Conservation (phyloP, 306 rosid genomes). For the Lathyrus tuberosus region DNA sequence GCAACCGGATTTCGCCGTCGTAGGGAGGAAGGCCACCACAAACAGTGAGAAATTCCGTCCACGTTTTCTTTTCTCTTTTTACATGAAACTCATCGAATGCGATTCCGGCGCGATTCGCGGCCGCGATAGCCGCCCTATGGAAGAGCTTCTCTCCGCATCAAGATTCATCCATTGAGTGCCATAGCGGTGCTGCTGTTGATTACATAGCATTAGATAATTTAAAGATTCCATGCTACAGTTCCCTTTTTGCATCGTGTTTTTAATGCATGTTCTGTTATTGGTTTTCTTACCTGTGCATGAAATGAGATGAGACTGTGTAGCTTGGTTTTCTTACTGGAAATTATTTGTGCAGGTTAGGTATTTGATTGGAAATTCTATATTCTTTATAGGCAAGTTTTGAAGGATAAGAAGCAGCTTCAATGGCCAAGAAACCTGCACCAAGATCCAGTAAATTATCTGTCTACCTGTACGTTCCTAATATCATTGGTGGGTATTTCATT, state of each 20-base stretch:
- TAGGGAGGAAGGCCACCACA: neutral
- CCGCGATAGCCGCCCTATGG: neutral
- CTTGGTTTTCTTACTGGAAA: constrained; percentile 41
- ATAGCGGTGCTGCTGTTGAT: neutral
- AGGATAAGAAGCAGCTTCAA: constrained; percentile 47
- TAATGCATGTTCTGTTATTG: constrained; percentile 8
- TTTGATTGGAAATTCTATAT: constrained; percentile 40
- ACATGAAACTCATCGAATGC: neutral
- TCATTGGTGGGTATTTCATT: constrained; percentile 72
- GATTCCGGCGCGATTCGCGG: neutral
- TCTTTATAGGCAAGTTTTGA: constrained; percentile 43
- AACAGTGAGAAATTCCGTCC: neutral
- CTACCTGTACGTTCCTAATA: constrained; percentile 87
- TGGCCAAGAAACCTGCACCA: constrained; percentile 68
- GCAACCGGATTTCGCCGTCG: neutral
- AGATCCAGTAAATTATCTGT: constrained; percentile 67
- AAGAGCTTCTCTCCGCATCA: neutral
- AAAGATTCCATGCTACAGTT: neutral
- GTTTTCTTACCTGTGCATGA: neutral
- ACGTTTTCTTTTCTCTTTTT: neutral
- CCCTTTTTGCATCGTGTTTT: constrained; percentile 7
- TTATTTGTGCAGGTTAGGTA: constrained; percentile 43
- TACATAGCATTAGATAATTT: neutral
- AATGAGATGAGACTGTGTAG: neutral
- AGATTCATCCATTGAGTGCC: neutral